A percentile compares a stretch with the other conserved stretches of the same genome.
Evolutionary conservation across 192 early-diverging fungal species (phyloP).

Genomic region (Phycomyces nitens): DNA sequence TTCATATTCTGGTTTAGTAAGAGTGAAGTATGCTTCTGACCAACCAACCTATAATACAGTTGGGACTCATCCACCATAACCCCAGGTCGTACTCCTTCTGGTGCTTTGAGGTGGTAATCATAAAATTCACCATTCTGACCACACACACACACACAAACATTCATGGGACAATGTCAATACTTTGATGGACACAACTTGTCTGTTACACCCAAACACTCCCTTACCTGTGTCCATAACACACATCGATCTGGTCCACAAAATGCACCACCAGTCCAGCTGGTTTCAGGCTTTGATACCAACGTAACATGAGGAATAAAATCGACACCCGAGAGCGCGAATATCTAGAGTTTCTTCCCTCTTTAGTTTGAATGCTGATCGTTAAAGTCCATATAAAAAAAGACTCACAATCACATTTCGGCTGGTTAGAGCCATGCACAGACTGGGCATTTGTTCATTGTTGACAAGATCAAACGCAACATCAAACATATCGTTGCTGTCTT

Average conservation of each 20-base stretch:
- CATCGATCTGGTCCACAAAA: constrained; percentile 32
- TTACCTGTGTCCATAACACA: constrained; percentile 46
- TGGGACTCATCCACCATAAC: constrained; percentile 13
- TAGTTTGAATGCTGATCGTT: too few relatives aligned
- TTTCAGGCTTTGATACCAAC: constrained; percentile 8
- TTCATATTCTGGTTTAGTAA: not conserved
- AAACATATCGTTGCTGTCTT: constrained; percentile 3
- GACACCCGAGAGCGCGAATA: constrained; percentile 5
- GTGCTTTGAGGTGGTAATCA: constrained; percentile 30
- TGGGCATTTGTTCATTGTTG: constrained; percentile 4
- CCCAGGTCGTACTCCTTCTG: constrained; percentile 9
- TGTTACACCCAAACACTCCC: too few relatives aligned
- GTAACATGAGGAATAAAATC: constrained; percentile 19
- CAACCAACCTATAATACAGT: constrained; percentile 32
- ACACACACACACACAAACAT: not conserved
- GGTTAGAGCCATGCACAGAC: constrained; percentile 33
- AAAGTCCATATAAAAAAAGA: not conserved
- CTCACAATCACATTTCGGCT: constrained; percentile 9
- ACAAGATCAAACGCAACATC: constrained; percentile 22
- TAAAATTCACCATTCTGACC: constrained; percentile 35
- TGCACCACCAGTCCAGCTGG: constrained; percentile 36
- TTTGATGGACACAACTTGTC: too few relatives aligned
- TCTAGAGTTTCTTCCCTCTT: not conserved
- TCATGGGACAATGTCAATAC: not conserved
- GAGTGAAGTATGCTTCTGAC: not conserved